phyloP scores from a whole-genome alignment of 148 eudicot genomes.

The Mesembryanthemum crystallinum region DNA sequence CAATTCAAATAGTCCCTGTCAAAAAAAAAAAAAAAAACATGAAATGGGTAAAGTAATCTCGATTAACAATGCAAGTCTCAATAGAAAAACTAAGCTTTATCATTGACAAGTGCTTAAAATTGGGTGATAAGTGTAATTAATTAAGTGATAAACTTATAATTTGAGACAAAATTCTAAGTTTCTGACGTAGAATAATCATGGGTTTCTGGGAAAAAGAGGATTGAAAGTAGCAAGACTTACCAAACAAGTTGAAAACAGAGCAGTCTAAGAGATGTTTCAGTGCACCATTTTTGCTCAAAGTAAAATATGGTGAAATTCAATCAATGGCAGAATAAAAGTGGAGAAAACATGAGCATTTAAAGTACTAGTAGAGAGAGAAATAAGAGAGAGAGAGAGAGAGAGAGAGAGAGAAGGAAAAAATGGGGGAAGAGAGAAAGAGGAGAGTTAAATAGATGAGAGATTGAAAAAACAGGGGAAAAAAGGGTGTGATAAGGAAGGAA shows the following conservation, averaged over 20 bases:
- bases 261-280: constrained; percentile 8
- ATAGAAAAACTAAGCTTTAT: not conserved
- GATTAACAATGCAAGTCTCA: not conserved
- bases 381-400: constrained; percentile 7
- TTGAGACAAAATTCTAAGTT: not conserved
- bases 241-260: constrained; percentile 2
- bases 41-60: not conserved
- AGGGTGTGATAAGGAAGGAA: constrained; percentile 91
- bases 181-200: not conserved
- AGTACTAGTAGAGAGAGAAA: not conserved
- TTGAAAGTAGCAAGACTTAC: not conserved
- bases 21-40: not conserved
- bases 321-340: not conserved
- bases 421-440: constrained; percentile 10
- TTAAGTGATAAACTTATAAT: constrained; percentile 5
- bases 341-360: constrained; percentile 13
- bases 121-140: not conserved
- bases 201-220: not conserved
- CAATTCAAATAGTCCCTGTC: not conserved
- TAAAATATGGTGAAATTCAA: constrained; percentile 15
- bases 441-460: constrained; percentile 14
- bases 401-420: constrained; percentile 23
- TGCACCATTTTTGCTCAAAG: constrained; percentile 6
- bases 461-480: constrained; percentile 16
- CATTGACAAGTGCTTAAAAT: not conserved